These are phyloP conservation scores for Malus hybrid DNA, from an alignment of 331 rosid species.

Conservation along the genomic window DNA sequence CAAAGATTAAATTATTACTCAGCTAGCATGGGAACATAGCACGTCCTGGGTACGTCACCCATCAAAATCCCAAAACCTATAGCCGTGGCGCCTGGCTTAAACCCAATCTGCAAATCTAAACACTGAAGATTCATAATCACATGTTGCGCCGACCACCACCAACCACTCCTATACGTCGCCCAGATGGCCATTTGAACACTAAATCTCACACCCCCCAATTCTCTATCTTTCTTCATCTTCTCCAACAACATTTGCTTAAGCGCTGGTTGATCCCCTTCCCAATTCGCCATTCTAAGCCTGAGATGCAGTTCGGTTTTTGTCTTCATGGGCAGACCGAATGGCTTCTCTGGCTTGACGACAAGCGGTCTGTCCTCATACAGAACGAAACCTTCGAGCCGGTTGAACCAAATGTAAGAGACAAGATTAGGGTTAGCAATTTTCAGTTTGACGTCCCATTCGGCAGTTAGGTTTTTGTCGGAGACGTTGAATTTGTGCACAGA, in stretches of 20 bases:
- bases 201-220: background rate
- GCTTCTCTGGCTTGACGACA: background rate
- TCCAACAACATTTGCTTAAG: background rate
- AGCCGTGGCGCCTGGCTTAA: background rate
- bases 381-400: background rate
- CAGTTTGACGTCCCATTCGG: conserved; percentile 5
- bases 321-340: background rate
- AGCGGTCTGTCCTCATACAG: conserved; percentile 1
- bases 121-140: conserved; percentile 4
- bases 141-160: background rate
- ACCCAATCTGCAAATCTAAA: conserved; percentile 3
- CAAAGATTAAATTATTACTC: background rate
- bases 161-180: background rate
- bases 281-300: background rate
- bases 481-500: background rate
- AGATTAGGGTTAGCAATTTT: background rate
- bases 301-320: background rate
- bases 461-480: background rate
- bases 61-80: conserved; percentile 5
- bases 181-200: conserved; percentile 4
- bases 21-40: conserved; percentile 8
- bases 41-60: background rate
- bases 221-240: background rate
- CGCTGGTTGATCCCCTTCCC: conserved; percentile 8
- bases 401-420: background rate